Base-by-base conservation (phyloP, 306 rosid genomes). In the Castanospermum australe region DNA sequence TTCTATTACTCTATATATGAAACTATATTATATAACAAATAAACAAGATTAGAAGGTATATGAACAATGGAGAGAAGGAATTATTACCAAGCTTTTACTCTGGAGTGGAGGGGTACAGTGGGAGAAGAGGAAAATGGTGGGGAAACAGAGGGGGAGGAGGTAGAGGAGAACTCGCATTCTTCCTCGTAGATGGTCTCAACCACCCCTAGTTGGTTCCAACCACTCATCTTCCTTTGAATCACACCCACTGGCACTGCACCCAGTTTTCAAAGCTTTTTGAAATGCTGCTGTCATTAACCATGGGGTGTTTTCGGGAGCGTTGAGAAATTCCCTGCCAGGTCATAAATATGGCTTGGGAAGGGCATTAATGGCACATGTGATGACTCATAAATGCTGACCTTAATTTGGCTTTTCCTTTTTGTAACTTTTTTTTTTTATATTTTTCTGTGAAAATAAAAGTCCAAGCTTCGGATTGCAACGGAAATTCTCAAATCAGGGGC, bases 161-260 rank as follows among this genome's bases (percentile, higher is more conserved):
- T 73, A 22, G 92, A 82, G 28, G 88, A 88, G 52, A 80, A 82
- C 25, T 90, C 92, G 54, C 76, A 84, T 56, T 87, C 92, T 76
- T 92, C 94, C 33, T 92, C 97, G 50, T 88, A 84, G 78, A 92
- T 92, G 55, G 97, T 92, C 38, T 90, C 90, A 56, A 92, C 94
- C 4, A 73, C 30, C 7, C 90, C 90, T 32, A 90, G 74, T 72
- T 82, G 87, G 60, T 83, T 71, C 92, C 89, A 77, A 68, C 64
- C 84, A 60, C 44, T 84, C 89, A 86, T 84, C 45, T 65, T 28
- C 20, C 17, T 21, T 33, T 20, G 69, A 81, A 41, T 61, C 71
- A 45, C 75, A 70, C 51, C n/a, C 38, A 51, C 5, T 52, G 14
- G 51, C 48, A 17, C 4, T 50, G 24, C 55, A 24, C 71, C 63